Evolutionary conservation across 352 stramenopile species (phyloP).

Genomic region (Phytophthora hybrid): DNA sequence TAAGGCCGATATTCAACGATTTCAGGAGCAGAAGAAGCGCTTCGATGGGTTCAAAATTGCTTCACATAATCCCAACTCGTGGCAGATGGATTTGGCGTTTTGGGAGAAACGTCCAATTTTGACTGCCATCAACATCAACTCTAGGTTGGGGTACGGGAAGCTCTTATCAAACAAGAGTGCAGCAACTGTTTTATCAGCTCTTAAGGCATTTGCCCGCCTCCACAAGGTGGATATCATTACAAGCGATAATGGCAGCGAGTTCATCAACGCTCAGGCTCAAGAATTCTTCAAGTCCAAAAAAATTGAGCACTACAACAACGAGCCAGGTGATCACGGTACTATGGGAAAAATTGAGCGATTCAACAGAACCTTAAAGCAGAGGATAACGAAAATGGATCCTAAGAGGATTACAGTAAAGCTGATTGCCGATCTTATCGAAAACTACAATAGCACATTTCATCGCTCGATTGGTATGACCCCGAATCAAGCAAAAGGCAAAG

Average conservation of each 20-base stretch:
- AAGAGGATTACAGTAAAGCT: constrained; percentile 32
- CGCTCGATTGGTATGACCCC: constrained; percentile 33
- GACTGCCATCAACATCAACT: constrained; percentile 47
- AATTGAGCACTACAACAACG: constrained; percentile 55
- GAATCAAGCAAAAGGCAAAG: constrained; percentile 36
- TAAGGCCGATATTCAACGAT: too few relatives aligned
- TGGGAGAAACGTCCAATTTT: constrained; percentile 30
- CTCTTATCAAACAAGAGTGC: constrained; percentile 45
- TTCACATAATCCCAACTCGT: too few relatives aligned
- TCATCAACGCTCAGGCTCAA: constrained; percentile 43
- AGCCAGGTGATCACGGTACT: constrained; percentile 43
- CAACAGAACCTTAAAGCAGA: constrained; percentile 47
- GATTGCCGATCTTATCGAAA: constrained; percentile 39
- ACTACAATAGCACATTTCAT: constrained; percentile 50
- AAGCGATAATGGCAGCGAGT: constrained; percentile 49
- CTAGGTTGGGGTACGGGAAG: constrained; percentile 42
- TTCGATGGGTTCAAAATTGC: too few relatives aligned
- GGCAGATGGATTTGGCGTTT: constrained; percentile 13
- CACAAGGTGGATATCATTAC: constrained; percentile 14
- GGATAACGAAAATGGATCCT: constrained; percentile 36
- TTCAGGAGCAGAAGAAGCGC: too few relatives aligned
- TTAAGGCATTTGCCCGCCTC: constrained; percentile 15
- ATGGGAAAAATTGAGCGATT: constrained; percentile 60
- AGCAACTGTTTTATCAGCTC: constrained; percentile 28
- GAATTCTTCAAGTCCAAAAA: constrained; percentile 38